These are phyloP conservation scores for Avena atlantica DNA, from an alignment of 176 grass and related monocot species.

Conservation along the genomic window DNA sequence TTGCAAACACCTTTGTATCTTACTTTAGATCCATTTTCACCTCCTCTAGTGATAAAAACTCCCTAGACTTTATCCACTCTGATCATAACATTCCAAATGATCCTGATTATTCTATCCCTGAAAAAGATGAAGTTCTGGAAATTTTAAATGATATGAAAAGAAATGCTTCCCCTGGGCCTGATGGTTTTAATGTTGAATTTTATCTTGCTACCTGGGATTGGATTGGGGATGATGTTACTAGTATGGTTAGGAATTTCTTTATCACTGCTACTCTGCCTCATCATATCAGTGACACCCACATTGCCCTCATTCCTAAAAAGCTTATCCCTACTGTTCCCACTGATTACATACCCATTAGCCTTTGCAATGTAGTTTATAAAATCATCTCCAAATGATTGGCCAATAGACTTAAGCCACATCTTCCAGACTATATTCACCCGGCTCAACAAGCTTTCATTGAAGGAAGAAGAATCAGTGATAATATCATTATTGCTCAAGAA, in stretches of 20 bases:
- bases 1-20: not conserved
- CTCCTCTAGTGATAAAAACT: not conserved
- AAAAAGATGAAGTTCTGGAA: not conserved
- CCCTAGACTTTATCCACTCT: fast-evolving
- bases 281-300: not conserved
- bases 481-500: too few relatives aligned
- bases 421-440: too few relatives aligned
- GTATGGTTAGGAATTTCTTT: not conserved
- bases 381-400: too few relatives aligned
- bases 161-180: not conserved
- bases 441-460: too few relatives aligned
- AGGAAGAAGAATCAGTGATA: too few relatives aligned
- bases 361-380: too few relatives aligned
- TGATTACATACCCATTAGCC: too few relatives aligned
- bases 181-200: not conserved
- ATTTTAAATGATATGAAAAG: not conserved
- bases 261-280: not conserved
- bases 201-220: not conserved
- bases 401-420: too few relatives aligned
- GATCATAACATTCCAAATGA: not conserved
- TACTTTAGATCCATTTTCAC: not conserved
- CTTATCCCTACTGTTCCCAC: not conserved
- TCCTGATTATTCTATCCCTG: too few relatives aligned
- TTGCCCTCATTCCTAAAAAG: not conserved
- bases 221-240: not conserved